Evolutionary conservation across 2,329 filamentous ascomycete genomes (phyloP).

Genomic region (Epichloe elymi): DNA sequence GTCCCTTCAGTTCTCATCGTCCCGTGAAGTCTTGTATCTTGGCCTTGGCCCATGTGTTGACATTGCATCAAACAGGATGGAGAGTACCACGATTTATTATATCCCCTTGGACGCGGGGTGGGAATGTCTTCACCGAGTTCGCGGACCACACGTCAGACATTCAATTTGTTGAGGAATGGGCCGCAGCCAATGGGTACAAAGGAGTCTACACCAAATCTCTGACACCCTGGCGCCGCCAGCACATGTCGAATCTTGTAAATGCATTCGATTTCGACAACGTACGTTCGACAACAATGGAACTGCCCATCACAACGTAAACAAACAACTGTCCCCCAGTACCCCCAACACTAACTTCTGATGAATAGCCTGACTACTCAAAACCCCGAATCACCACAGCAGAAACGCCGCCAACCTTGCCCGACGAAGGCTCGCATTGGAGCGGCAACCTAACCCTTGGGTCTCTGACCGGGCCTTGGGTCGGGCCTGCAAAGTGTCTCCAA

Average conservation of each 20-base stretch:
- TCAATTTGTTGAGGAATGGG: slow-evolving; percentile 36
- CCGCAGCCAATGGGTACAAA: slow-evolving; percentile 16
- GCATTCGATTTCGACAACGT: slow-evolving; percentile 27
- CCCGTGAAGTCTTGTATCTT: too few species aligned
- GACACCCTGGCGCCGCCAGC: slow-evolving; percentile 14
- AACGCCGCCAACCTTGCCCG: slow-evolving; percentile 3
- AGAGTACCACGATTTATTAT: slow-evolving; percentile 39
- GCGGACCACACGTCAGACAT: slow-evolving; percentile 41
- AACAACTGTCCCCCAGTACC: not conserved
- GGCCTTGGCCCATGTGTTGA: not conserved
- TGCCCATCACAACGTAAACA: too few species aligned
- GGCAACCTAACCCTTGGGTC: slow-evolving; percentile 10
- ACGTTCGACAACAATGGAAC: not conserved
- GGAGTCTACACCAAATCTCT: slow-evolving; percentile 17
- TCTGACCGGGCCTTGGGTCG: slow-evolving; percentile 9
- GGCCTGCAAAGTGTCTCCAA: slow-evolving; percentile 8
- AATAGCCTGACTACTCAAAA: slow-evolving; percentile 7
- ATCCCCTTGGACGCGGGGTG: slow-evolving; percentile 40
- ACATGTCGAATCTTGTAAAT: slow-evolving; percentile 18
- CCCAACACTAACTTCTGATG: not conserved
- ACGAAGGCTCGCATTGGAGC: slow-evolving; percentile 3
- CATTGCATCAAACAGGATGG: slow-evolving; percentile 15
- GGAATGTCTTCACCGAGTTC: slow-evolving; percentile 38
- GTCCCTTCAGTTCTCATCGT: too few species aligned
- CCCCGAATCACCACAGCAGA: slow-evolving; percentile 2